Evolutionary conservation across 257 asterid genomes (phyloP), one percentile per base, ranked within the genome.

Genomic region (Fraxinus excelsior): DNA sequence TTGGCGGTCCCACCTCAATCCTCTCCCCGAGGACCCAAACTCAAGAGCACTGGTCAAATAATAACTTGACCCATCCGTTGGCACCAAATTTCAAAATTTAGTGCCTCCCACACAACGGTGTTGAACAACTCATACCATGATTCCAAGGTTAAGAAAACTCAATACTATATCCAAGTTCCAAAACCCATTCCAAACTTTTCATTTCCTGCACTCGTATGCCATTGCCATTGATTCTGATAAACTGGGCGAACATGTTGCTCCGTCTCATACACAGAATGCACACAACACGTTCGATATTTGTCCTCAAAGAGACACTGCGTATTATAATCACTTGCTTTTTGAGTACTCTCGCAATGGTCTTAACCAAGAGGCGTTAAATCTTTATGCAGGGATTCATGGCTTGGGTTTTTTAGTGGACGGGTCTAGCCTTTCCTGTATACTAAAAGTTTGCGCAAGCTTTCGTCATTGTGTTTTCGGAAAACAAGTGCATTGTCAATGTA

Each of bases 401-500:
- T 42, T 42, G 0, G 94, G 96, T 21, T 73, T 80, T 79, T 79
- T 51, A 56, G 88, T 89, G 11, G 97, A 95, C 75, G 87, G 84
- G 83, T 84, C 85, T 29, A 89, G 86, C 81, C 74, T 91, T 78
- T 95, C 98, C 83, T 92, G 94, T 70, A 83, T 89, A 70, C 56
- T 93, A 42, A 95, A 91, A 86, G 95, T 80, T 68, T 91, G 94
- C 14, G 89, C 90, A 14, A 84, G 89, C 84, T 80, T 86, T 82
- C 49, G 34, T 19, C 72, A 85, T 78, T 84, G 71, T 66, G 74
- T 71, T 5, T 46, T 86, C 51, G 99, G 98, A 37, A 87, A 80
- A 71, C 98, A 88, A 80, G 73, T 91, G 70, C 98, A 95, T 82
- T 82, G 95, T 67, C 91, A 89, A 14, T 88, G 98, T 77, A 56